Percentiles rank a stretch among this genome's conserved stretches.
Conservation (phyloP, 495 filamentous ascomycete species). For the Cryomyces minteri region DNA sequence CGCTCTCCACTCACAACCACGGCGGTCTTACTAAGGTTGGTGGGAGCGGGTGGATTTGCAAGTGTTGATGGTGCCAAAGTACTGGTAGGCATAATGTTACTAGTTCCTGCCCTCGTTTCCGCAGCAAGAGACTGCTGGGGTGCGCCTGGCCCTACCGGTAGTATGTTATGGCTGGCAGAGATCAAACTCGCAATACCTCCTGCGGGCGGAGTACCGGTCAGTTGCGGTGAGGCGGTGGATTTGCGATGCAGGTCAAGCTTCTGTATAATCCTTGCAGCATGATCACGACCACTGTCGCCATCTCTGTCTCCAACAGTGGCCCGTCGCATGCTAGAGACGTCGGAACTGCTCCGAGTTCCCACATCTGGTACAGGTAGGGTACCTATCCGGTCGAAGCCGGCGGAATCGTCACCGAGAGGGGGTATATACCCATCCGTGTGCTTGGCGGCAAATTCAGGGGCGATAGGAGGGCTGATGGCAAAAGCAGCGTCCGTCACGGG, state of each 20-base stretch:
- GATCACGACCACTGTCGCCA: constrained; percentile 48
- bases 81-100: constrained; percentile 29
- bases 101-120: constrained; percentile 22
- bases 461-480: constrained; percentile 71
- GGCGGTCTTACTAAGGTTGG: constrained; percentile 73
- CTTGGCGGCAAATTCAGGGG: constrained; percentile 76
- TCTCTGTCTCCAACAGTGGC: constrained; percentile 33
- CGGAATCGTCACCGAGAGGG: constrained; percentile 33
- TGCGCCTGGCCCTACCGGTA: constrained; percentile 30
- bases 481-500: constrained; percentile 61
- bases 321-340: constrained; percentile 34
- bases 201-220: constrained; percentile 12
- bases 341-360: constrained; percentile 48
- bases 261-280: constrained; percentile 74
- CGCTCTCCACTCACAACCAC: constrained; percentile 65
- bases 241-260: constrained; percentile 84
- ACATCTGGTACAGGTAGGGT: constrained; percentile 50
- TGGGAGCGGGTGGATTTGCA: constrained; percentile 68
- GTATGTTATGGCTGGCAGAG: constrained; percentile 63
- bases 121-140: constrained; percentile 13
- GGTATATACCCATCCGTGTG: constrained; percentile 47
- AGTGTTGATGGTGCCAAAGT: constrained; percentile 71
- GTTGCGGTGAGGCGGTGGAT: constrained; percentile 30
- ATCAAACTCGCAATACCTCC: constrained; percentile 79
- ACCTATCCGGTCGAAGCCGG: constrained; percentile 35